These are phyloP conservation scores for Aspergillus bridgeri DNA, from an alignment of 495 filamentous ascomycete species.

Conservation along the genomic window DNA sequence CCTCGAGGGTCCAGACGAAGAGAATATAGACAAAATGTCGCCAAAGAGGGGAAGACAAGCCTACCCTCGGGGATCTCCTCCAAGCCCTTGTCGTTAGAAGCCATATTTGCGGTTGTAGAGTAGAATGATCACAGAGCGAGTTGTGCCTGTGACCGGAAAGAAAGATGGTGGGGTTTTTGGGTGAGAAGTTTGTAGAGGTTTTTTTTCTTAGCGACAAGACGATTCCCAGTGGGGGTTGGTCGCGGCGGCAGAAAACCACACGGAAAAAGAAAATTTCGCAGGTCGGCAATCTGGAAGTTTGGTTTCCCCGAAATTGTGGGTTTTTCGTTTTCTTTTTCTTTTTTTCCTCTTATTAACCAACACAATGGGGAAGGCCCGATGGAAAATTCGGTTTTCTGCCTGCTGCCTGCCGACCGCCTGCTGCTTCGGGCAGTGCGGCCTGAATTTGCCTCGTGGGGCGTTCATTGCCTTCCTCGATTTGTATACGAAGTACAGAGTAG, in stretches of 20 bases:
- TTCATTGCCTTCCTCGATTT: neutral
- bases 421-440: neutral
- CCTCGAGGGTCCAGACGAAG: conserved; percentile 12
- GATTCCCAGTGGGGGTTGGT: conserved; percentile 27
- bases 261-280: conserved; percentile 35
- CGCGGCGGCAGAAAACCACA: conserved; percentile 19
- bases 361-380: neutral
- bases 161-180: conserved; percentile 40
- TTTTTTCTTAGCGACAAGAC: conserved; percentile 37
- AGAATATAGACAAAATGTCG: conserved; percentile 16
- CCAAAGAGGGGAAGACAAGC: conserved; percentile 26
- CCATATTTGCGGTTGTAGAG: conserved; percentile 80
- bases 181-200: conserved; percentile 20
- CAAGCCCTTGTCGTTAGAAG: conserved; percentile 80
- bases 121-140: conserved; percentile 65
- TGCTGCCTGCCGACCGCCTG: neutral
- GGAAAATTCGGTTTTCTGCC: neutral
- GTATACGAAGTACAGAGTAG: neutral
- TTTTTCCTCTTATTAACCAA: too few species aligned
- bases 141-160: conserved; percentile 52
- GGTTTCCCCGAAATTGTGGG: neutral
- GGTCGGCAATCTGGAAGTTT: neutral
- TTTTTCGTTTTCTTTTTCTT: too few species aligned
- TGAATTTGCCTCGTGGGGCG: neutral
- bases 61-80: conserved; percentile 91